A percentile compares a stretch with the other conserved stretches of the same genome.
Evolutionary conservation across 2,329 filamentous ascomycete genomes (phyloP).

Genomic region (Botryotinia globosa): DNA sequence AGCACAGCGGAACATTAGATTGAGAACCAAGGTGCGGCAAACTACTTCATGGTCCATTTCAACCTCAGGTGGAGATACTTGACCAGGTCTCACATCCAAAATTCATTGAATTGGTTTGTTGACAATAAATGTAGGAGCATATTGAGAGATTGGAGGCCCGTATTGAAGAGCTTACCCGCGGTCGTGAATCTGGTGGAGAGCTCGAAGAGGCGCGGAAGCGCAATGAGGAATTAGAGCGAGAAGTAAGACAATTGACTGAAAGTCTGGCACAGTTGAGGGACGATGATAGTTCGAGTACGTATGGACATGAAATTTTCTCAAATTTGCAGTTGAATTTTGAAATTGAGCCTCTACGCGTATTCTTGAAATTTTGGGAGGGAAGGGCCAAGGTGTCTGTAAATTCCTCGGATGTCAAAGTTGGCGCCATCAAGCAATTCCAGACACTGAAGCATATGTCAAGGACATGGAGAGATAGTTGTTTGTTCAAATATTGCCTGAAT

Average conservation of each 20-base stretch:
- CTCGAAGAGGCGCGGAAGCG: slow-evolving; percentile 49
- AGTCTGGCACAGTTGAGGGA: slow-evolving; percentile 18
- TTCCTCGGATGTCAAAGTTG: neutral
- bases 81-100: neutral
- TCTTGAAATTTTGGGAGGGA: neutral
- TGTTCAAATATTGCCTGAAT: neutral
- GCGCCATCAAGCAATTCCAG: neutral
- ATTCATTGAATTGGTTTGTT: neutral
- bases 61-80: neutral
- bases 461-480: neutral
- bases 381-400: neutral
- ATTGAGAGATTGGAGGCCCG: slow-evolving; percentile 76
- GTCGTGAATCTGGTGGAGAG: slow-evolving; percentile 46
- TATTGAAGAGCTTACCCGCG: slow-evolving; percentile 65
- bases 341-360: neutral
- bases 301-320: neutral
- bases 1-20: slow-evolving; percentile 69
- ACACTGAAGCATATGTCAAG: neutral
- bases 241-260: slow-evolving; percentile 41
- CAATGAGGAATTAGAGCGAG: slow-evolving; percentile 54
- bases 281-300: slow-evolving; percentile 23
- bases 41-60: neutral
- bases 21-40: slow-evolving; percentile 17
- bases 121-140: slow-evolving; percentile 48
- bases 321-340: neutral